Conservation (phyloP, 225 moss, liverwort and hornwort genomes). For the Thuidium tamariscinum region DNA sequence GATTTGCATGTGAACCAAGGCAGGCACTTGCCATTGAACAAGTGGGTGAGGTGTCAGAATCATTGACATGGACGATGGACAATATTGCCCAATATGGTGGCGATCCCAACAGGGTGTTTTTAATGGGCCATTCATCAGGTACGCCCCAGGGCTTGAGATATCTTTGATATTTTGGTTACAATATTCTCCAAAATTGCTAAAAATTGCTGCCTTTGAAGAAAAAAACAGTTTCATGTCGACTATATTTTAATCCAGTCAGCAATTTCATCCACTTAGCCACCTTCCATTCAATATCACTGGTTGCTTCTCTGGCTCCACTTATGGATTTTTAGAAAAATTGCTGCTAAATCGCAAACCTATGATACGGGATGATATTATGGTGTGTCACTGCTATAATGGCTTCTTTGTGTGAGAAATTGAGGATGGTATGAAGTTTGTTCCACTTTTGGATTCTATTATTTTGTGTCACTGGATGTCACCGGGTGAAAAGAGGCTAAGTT, state of each 20-base stretch:
- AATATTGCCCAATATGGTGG: slow-evolving; percentile 69
- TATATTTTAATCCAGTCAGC: background rate
- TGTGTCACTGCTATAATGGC: background rate
- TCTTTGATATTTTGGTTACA: background rate
- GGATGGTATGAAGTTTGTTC: background rate
- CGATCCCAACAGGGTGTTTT: slow-evolving; percentile 45
- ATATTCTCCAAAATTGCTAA: background rate
- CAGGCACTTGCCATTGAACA: slow-evolving; percentile 64
- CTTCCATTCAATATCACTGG: background rate
- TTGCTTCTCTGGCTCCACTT: background rate
- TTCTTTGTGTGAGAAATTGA: background rate
- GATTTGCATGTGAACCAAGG: background rate
- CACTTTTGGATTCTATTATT: background rate
- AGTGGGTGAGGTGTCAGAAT: slow-evolving; percentile 63
- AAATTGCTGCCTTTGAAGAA: background rate
- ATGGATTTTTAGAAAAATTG: background rate
- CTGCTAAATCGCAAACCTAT: background rate
- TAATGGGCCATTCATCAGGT: slow-evolving; percentile 98
- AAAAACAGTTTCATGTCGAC: background rate
- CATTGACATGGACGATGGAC: slow-evolving; percentile 86
- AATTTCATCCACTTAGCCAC: background rate
- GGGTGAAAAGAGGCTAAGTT: background rate
- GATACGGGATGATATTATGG: background rate
- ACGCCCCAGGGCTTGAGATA: background rate
- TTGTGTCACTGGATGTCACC: background rate